Conservation (phyloP, 2,329 filamentous ascomycete species). For the Fusarium sp. region DNA sequence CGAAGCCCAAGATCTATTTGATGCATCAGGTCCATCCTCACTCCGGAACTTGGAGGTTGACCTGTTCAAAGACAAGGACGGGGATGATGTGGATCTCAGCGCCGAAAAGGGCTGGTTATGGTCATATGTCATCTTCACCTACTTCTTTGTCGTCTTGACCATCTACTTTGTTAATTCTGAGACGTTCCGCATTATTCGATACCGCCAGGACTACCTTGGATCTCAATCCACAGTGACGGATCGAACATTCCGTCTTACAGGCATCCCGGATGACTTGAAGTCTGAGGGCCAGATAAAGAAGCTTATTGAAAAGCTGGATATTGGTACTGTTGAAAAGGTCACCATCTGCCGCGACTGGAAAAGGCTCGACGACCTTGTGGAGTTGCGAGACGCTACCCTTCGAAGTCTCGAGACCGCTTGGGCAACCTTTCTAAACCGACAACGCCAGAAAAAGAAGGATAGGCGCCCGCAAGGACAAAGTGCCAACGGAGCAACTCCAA, state of each 20-base stretch:
- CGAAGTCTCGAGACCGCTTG: constrained; percentile 85
- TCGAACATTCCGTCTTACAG: constrained; percentile 90
- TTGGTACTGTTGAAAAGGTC: constrained; percentile 91
- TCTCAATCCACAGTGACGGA: constrained; percentile 96
- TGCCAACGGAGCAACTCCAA: constrained; percentile 31
- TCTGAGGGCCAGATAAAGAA: constrained; percentile 87
- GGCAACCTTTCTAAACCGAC: constrained; percentile 70
- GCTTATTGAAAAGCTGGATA: constrained; percentile 87
- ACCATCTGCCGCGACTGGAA: constrained; percentile 90
- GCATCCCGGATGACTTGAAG: constrained; percentile 83
- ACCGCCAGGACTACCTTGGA: constrained; percentile 91
- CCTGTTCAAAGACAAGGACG: constrained; percentile 48
- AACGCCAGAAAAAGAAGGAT: constrained; percentile 34
- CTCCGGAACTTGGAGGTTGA: constrained; percentile 32
- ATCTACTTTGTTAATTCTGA: constrained; percentile 86
- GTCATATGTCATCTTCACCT: constrained; percentile 95
- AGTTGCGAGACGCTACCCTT: constrained; percentile 73
- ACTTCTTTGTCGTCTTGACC: constrained; percentile 86
- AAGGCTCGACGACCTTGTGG: constrained; percentile 80
- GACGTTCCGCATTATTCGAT: constrained; percentile 85
- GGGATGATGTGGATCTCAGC: constrained; percentile 51
- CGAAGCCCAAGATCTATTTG: constrained; percentile 3
- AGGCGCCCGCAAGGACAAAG: neutral
- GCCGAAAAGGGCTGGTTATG: constrained; percentile 73
- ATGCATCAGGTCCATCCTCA: constrained; percentile 23